Base-by-base conservation (phyloP, 2,329 filamentous ascomycete genomes). In the Didymellaceae sp. region DNA sequence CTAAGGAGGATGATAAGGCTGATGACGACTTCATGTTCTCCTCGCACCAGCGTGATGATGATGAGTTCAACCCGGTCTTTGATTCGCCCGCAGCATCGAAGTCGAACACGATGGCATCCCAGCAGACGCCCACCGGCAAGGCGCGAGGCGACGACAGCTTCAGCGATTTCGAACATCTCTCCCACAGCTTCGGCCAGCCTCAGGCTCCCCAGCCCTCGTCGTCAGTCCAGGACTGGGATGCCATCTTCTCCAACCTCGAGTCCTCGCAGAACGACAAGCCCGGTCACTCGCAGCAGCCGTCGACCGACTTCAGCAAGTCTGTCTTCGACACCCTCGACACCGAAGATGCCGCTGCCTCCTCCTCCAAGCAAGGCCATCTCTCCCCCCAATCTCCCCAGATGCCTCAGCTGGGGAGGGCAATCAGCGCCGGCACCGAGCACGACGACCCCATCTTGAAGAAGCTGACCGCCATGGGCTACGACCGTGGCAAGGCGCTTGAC, bases 401-500 rank as follows among this genome's bases (percentile, higher is more conserved):
- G 68, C 78, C 79, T 11, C 66, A 75, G 38, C 74, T 85, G 38
- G 89, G 88, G 5, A 82, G 90, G 62, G 87, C 89, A 5, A 77
- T 93, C 41, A 88, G 86, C 34, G 83, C 86, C 43, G 85, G 86
- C 16, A 88, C 88, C 3, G 88, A 88, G 65, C 90, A 95, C 65
- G 93, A 97, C 67, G 93, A 97, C 68, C 89, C 91, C 7, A 93
- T 96, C 48, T 77, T 97, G 60, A 95, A 96, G 79, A 87, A 91
- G 62, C 74, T 97, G 67, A 96, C 90, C 1, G 82, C 84, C 8
- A 96, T 97, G 91, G 93, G 93, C 0, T 97, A 95, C 70, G 76
- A 85, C 4, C 82, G 93, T 22, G 77, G 80, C 6, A 86, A 90
- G 41, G 89, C 91, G 13, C 77, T 97, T 26, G 80, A 80, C 40